Conservation (phyloP, 2,329 filamentous ascomycete species). For the Nemania serpens region DNA sequence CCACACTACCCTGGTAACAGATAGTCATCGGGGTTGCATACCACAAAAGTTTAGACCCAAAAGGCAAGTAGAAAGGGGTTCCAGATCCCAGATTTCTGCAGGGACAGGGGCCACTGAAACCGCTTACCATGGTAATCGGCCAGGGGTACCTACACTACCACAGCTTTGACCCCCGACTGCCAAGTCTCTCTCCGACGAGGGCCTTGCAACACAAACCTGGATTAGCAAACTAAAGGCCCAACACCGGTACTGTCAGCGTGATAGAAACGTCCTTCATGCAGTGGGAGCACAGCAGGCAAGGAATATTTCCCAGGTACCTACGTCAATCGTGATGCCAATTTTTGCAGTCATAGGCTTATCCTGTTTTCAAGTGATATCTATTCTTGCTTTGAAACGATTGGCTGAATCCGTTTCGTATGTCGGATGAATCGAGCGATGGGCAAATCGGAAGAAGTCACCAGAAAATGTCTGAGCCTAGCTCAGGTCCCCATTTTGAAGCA, state of each 20-base stretch:
- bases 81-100: conserved; percentile 39
- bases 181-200: conserved; percentile 20
- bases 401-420: neutral
- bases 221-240: conserved; percentile 12
- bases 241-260: conserved; percentile 20
- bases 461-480: too few relatives aligned
- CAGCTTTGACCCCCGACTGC: conserved; percentile 26
- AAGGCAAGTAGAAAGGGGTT: conserved; percentile 26
- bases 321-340: neutral
- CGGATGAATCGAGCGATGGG: neutral
- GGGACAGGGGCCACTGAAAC: conserved; percentile 41
- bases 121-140: conserved; percentile 34
- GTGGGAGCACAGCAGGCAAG: conserved; percentile 4
- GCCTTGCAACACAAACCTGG: conserved; percentile 3
- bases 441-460: neutral
- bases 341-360: neutral
- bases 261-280: conserved; percentile 17
- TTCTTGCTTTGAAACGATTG: neutral
- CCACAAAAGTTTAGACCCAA: conserved; percentile 36
- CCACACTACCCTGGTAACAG: conserved; percentile 19
- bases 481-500: neutral
- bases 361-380: neutral
- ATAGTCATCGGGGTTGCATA: conserved; percentile 34
- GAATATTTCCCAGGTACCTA: neutral
- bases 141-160: conserved; percentile 31